Percentiles rank a stretch among this genome's conserved stretches.
Evolutionary conservation across 768 basidiomycete species (phyloP).

Genomic region (Suillus variegatus): DNA sequence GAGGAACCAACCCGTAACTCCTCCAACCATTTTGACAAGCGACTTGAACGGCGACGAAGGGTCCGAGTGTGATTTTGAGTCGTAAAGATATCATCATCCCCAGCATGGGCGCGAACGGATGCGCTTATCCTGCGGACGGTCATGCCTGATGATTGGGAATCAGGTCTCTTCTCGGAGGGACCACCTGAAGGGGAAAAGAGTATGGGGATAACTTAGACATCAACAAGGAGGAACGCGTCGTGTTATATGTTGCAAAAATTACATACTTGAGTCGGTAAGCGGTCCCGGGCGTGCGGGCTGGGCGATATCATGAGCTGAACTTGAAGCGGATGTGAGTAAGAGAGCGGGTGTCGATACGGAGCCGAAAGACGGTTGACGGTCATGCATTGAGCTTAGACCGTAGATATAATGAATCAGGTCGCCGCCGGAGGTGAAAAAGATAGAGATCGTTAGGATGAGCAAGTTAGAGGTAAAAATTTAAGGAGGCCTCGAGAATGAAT

Average conservation of each 20-base stretch:
- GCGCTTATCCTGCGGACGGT: slow-evolving; percentile 27
- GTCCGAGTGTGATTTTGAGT: slow-evolving; percentile 3
- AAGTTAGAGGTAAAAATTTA: neutral
- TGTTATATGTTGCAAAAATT: slow-evolving; percentile 18
- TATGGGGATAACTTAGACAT: slow-evolving; percentile 2
- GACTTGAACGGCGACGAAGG: slow-evolving; percentile 39
- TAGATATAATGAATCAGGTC: neutral
- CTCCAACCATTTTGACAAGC: slow-evolving; percentile 44
- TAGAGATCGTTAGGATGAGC: slow-evolving; percentile 1
- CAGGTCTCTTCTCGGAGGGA: slow-evolving; percentile 12
- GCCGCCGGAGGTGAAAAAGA: neutral
- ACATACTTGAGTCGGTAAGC: slow-evolving; percentile 21
- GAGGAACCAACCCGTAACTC: slow-evolving; percentile 36
- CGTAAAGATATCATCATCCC: slow-evolving; percentile 14
- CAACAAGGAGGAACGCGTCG: slow-evolving; percentile 38
- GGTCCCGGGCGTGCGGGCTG: neutral
- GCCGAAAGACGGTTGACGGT: slow-evolving; percentile 11
- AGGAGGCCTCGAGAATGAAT: slow-evolving; percentile 8
- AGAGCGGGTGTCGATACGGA: slow-evolving; percentile 19
- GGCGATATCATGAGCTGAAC: slow-evolving; percentile 23
- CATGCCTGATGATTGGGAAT: slow-evolving; percentile 34
- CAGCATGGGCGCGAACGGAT: slow-evolving; percentile 17
- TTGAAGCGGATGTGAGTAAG: slow-evolving; percentile 12
- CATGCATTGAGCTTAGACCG: neutral
- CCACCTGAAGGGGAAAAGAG: slow-evolving; percentile 21